Conservation (phyloP, 202 grass and related monocot genomes). For the Carex sylvatica region DNA sequence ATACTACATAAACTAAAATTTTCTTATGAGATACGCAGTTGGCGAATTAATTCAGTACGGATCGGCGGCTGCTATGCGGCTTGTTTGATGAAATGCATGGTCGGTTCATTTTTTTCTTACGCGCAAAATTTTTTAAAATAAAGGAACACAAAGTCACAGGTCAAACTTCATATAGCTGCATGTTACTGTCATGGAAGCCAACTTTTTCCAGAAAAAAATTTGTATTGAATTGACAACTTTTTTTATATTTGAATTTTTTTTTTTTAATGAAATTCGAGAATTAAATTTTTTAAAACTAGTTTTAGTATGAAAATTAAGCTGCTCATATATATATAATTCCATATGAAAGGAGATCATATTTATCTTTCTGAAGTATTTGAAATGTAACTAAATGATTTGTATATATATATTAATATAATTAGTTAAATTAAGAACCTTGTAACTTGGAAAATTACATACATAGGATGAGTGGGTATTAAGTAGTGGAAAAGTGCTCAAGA, state of each 20-base stretch:
- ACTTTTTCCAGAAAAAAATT: background rate
- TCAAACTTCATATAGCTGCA: background rate
- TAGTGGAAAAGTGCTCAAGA: conserved; percentile 4
- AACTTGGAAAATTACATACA: background rate
- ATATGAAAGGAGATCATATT: no score
- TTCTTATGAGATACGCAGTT: background rate
- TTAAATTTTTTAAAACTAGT: background rate
- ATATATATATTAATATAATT: background rate
- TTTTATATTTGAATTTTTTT: background rate
- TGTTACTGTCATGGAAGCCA: background rate
- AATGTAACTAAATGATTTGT: background rate
- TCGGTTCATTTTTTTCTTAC: conserved; percentile 1
- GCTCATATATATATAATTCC: background rate
- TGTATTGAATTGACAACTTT: background rate
- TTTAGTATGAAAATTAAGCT: background rate
- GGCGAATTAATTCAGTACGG: background rate
- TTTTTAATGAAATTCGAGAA: background rate
- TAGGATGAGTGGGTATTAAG: background rate
- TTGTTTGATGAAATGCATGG: background rate
- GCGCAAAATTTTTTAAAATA: background rate
- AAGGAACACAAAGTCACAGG: background rate
- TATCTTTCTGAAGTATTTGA: background rate
- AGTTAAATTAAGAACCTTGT: background rate
- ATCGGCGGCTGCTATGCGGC: background rate
- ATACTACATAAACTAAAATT: background rate